phyloP scores from a whole-genome alignment of 192 early-diverging fungal species.

The Podila epicladia region DNA sequence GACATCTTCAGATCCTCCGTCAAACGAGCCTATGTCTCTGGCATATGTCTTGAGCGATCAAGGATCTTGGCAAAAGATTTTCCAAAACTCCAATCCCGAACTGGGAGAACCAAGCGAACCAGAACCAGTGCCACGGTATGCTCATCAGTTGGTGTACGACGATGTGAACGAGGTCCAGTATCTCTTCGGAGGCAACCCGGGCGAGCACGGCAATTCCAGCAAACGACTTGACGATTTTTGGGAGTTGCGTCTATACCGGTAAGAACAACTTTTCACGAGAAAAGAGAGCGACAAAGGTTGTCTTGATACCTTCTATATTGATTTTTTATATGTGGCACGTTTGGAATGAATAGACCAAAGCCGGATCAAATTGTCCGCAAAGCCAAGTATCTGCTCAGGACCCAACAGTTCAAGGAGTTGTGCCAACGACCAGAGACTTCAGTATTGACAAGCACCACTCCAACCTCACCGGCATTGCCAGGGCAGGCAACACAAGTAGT shows the following conservation, averaged over 20 bases:
- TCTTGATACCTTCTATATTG: background rate
- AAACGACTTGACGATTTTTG: constrained; percentile 86
- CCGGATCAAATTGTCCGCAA: constrained; percentile 75
- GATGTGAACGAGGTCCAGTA: constrained; percentile 73
- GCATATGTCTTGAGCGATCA: constrained; percentile 49
- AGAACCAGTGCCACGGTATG: constrained; percentile 89
- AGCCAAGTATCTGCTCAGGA: constrained; percentile 80
- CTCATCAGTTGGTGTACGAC: constrained; percentile 94
- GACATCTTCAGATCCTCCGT: no score
- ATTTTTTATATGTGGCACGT: background rate
- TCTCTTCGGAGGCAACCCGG: constrained; percentile 96
- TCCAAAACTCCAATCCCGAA: constrained; percentile 42
- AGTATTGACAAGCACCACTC: constrained; percentile 31
- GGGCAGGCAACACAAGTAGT: background rate
- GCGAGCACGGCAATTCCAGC: constrained; percentile 66
- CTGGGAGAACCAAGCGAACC: constrained; percentile 17
- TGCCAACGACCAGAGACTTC: constrained; percentile 58
- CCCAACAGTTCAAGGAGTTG: constrained; percentile 85
- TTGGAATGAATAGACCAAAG: constrained; percentile 51
- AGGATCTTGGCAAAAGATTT: constrained; percentile 51
- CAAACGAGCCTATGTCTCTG: constrained; percentile 28
- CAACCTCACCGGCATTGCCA: background rate
- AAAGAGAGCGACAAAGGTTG: background rate
- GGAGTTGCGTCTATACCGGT: constrained; percentile 78
- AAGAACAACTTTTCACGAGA: background rate